Evolutionary conservation across 768 basidiomycete species (phyloP).

Genomic region (Naematelia encephala): DNA sequence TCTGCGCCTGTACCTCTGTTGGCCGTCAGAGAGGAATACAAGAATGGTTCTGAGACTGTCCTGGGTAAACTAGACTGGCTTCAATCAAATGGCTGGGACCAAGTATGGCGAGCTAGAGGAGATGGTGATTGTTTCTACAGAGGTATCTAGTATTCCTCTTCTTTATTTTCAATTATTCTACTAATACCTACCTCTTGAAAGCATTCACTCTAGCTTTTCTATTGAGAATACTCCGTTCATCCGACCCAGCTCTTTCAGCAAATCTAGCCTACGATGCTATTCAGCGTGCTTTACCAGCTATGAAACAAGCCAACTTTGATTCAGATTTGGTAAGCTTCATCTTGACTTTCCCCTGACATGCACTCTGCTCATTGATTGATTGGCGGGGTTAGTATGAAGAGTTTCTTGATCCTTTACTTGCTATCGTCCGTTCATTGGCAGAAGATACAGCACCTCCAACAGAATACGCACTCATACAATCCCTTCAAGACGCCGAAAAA

Average conservation of each 20-base stretch:
- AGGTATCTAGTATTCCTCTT: constrained; percentile 55
- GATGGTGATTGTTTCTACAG: constrained; percentile 83
- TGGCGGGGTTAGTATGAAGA: constrained; percentile 53
- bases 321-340: constrained; percentile 59
- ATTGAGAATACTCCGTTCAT: constrained; percentile 60
- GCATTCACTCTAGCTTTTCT: constrained; percentile 80
- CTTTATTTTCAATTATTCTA: background rate
- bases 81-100: constrained; percentile 60
- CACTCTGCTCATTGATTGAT: background rate
- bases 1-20: constrained; percentile 46
- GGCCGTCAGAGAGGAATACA: constrained; percentile 46
- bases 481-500: constrained; percentile 45
- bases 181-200: constrained; percentile 37
- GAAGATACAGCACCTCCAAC: constrained; percentile 16
- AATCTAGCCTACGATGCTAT: constrained; percentile 58
- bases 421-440: constrained; percentile 55
- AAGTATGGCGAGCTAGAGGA: constrained; percentile 70
- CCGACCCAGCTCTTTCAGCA: constrained; percentile 56
- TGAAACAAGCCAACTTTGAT: constrained; percentile 65
- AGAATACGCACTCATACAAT: constrained; percentile 37
- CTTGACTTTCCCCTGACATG: background rate
- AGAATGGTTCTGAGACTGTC: constrained; percentile 53
- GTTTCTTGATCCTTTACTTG: constrained; percentile 65
- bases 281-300: constrained; percentile 55
- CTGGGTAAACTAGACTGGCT: constrained; percentile 74